Percentiles rank a stretch among this genome's conserved stretches.
Conservation (phyloP, 148 eudicot species). For the Cornus controversa region DNA sequence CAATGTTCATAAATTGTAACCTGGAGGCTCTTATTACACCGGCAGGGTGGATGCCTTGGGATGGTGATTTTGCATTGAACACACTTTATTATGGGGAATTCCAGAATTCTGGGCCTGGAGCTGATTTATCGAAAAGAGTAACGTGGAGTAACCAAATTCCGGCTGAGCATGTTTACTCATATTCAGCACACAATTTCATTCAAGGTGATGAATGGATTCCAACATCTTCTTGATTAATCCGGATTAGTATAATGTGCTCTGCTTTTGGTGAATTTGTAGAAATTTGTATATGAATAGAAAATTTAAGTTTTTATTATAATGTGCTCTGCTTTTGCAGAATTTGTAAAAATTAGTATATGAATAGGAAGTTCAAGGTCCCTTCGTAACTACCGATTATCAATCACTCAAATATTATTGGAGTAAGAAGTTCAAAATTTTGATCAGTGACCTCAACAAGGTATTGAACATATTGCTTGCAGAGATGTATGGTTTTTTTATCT, state of each 20-base stretch:
- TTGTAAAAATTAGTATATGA: no score
- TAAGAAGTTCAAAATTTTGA: slow-evolving; percentile 1
- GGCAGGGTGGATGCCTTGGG: slow-evolving; percentile 75
- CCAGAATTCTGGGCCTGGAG: slow-evolving; percentile 58
- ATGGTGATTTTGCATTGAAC: slow-evolving; percentile 53
- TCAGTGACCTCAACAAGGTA: no score
- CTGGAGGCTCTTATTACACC: slow-evolving; percentile 49
- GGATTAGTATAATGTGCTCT: neutral
- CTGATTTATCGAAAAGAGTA: slow-evolving; percentile 45
- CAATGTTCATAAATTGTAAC: slow-evolving; percentile 46
- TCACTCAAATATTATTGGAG: neutral
- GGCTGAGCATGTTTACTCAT: slow-evolving; percentile 42
- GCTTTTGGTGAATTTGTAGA: neutral
- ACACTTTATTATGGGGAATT: slow-evolving; percentile 85
- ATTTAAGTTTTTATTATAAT: no score
- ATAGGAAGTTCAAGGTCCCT: neutral
- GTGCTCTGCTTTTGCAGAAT: neutral
- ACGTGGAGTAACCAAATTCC: slow-evolving; percentile 79
- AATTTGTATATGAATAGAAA: no score
- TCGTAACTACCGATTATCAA: neutral
- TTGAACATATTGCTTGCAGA: no score
- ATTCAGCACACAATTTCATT: slow-evolving; percentile 65
- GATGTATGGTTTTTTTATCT: no score
- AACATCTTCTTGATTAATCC: slow-evolving; percentile 6
- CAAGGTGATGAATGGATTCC: slow-evolving; percentile 68